A percentile compares a stretch with the other conserved stretches of the same genome.
phyloP scores from a whole-genome alignment of 163 green algal species.

The Prototheca stagnorum region DNA sequence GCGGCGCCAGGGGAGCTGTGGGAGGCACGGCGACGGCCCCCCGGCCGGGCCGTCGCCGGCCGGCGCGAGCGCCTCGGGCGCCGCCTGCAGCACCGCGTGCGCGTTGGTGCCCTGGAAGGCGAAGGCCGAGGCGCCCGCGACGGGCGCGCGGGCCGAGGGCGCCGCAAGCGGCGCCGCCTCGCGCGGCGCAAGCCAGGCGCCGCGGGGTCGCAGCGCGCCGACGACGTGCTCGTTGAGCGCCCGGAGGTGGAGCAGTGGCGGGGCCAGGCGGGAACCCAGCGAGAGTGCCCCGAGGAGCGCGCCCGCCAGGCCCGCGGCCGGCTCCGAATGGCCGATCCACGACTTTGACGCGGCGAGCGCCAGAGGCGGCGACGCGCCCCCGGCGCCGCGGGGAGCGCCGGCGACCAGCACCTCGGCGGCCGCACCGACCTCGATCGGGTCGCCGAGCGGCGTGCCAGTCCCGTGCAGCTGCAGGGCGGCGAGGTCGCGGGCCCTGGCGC shows the following conservation, averaged over 20 bases:
- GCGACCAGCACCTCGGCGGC: slow-evolving; percentile 7
- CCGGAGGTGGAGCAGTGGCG: slow-evolving; percentile 24
- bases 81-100: too few species aligned
- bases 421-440: slow-evolving; percentile 44
- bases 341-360: slow-evolving; percentile 23
- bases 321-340: slow-evolving; percentile 32
- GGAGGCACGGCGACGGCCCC: too few species aligned
- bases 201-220: too few species aligned
- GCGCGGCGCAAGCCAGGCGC: too few species aligned
- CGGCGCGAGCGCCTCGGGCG: too few species aligned
- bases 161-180: too few species aligned
- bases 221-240: slow-evolving; percentile 30
- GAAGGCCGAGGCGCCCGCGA: too few species aligned
- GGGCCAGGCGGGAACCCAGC: not conserved
- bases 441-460: too few species aligned
- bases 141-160: too few species aligned
- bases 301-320: slow-evolving; percentile 20
- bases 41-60: too few species aligned
- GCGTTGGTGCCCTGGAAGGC: too few species aligned
- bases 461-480: slow-evolving; percentile 20
- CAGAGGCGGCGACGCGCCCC: slow-evolving; percentile 7
- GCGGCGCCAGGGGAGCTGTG: not conserved
- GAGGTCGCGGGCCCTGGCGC: not conserved
- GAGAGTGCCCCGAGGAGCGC: slow-evolving; percentile 13
- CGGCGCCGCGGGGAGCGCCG: slow-evolving; percentile 8